Evolutionary conservation across 192 early-diverging fungal species (phyloP), one percentile per base, ranked within the genome.

Genomic region (Phlyctochytrium planicorne): DNA sequence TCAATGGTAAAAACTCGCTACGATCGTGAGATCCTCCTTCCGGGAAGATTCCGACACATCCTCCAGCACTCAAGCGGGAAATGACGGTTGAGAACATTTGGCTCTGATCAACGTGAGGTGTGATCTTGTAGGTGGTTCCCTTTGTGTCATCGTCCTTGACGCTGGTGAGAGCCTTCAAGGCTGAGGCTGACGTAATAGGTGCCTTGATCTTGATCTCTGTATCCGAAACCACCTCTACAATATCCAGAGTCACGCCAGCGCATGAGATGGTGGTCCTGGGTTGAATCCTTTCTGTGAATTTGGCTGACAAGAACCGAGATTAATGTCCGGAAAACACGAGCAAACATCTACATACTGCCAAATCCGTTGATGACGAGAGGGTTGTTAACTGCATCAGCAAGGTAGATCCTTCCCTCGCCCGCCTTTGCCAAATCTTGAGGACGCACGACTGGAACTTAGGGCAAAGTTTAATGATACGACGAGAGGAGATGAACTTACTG

Each of bases 21-120:
- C 95, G 91, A 77, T 99, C 97, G 80, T 99, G 97, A 71, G 90
- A 92, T 16, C 97, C 97, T 50, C 97, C 96, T 65, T 98, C 97
- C 3, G 97, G 97, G 78, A 99, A 99, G 64, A 99, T 99, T 17
- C 94, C 94, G 3, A 99, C 89, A 70, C 93, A 93, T 27, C 78
- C 80, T 60, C 88, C 88, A 34, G 76, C 75, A 66, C 90, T 84
- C 32, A 99, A 71, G 6, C 90, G 84, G 17, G 89, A 80, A 65
- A 91, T 88, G 16, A 99, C 97, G 12, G 82, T 76, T n/a, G 82
- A 77, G 74, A 94, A 98, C 75, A 98, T 93, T 0, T 85, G 80
- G 35, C 82, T 76, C 78, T 98, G 96, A 72, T 99, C 92, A 61
- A 99, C 80, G 68, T 94, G 91, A 52, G 97, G 86, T 0, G 64